Conservation (phyloP, 331 rosid species). For the Arachis monticola region DNA sequence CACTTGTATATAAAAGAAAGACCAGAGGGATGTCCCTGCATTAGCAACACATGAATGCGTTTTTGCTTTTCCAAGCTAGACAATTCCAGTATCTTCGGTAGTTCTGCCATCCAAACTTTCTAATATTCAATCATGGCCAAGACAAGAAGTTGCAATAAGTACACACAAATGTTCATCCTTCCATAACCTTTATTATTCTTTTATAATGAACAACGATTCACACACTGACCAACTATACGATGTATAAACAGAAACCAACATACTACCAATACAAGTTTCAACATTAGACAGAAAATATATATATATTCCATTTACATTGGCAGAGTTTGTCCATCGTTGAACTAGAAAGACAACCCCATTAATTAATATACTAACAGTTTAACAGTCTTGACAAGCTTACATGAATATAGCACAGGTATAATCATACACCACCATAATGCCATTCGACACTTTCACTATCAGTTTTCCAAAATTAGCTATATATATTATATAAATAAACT, state of each 20-base stretch:
- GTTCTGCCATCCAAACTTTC: slow-evolving; percentile 7
- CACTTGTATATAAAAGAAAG: background rate
- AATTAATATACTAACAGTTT: slow-evolving; percentile 13
- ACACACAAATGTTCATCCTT: background rate
- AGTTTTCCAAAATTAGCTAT: slow-evolving; percentile 67
- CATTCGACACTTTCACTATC: slow-evolving; percentile 60
- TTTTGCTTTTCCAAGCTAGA: slow-evolving; percentile 31
- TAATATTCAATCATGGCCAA: slow-evolving; percentile 8
- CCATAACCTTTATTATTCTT: background rate
- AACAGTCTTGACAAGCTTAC: slow-evolving; percentile 44
- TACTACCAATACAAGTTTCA: slow-evolving; percentile 30
- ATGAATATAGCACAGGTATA: slow-evolving; percentile 48
- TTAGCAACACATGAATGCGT: background rate
- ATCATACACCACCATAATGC: slow-evolving; percentile 55
- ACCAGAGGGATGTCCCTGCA: background rate
- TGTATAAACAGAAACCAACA: slow-evolving; percentile 16
- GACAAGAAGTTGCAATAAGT: background rate
- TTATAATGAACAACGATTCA: background rate
- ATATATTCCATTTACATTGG: slow-evolving; percentile 50
- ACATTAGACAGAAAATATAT: slow-evolving; percentile 25
- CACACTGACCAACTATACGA: background rate
- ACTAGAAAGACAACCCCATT: slow-evolving; percentile 32
- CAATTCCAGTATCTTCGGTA: slow-evolving; percentile 12
- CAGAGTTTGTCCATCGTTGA: slow-evolving; percentile 38
- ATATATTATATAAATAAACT: slow-evolving; percentile 37